These are phyloP conservation scores for Neurospora intermedia DNA, from an alignment of 495 filamentous ascomycete genomes.

Conservation along the genomic window DNA sequence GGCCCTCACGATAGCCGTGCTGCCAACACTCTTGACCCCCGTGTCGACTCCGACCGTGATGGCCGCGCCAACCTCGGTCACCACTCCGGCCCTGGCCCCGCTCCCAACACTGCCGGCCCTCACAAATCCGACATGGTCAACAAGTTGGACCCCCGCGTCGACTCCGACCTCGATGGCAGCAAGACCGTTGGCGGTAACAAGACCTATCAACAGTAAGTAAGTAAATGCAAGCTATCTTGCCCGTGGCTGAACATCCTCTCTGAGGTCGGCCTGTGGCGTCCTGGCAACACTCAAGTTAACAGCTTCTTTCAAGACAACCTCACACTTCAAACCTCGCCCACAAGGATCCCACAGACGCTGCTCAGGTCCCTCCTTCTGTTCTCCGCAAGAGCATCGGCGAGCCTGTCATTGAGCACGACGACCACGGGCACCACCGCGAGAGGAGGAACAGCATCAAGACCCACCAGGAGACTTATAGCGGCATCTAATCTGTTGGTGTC, in stretches of 20 bases:
- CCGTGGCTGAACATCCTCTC: neutral
- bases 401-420: conserved; percentile 28
- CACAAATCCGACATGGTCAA: conserved; percentile 42
- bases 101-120: conserved; percentile 38
- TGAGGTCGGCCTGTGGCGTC: conserved; percentile 1
- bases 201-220: conserved; percentile 35
- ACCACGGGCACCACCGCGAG: conserved; percentile 22
- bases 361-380: conserved; percentile 38
- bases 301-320: neutral
- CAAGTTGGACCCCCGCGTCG: conserved; percentile 45
- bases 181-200: conserved; percentile 34
- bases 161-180: conserved; percentile 37
- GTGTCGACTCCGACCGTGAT: conserved; percentile 37
- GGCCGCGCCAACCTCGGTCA: conserved; percentile 14
- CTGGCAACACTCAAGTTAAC: neutral
- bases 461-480: conserved; percentile 29
- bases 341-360: conserved; percentile 35
- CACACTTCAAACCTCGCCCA: neutral
- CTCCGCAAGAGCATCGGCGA: conserved; percentile 27
- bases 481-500: conserved; percentile 18
- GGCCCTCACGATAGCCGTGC: conserved; percentile 43
- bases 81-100: conserved; percentile 26
- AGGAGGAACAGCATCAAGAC: conserved; percentile 28
- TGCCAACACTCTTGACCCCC: conserved; percentile 44
- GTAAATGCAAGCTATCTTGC: conserved; percentile 12